Conservation (phyloP, 495 filamentous ascomycete genomes). For the Bacidia gigantensis region DNA sequence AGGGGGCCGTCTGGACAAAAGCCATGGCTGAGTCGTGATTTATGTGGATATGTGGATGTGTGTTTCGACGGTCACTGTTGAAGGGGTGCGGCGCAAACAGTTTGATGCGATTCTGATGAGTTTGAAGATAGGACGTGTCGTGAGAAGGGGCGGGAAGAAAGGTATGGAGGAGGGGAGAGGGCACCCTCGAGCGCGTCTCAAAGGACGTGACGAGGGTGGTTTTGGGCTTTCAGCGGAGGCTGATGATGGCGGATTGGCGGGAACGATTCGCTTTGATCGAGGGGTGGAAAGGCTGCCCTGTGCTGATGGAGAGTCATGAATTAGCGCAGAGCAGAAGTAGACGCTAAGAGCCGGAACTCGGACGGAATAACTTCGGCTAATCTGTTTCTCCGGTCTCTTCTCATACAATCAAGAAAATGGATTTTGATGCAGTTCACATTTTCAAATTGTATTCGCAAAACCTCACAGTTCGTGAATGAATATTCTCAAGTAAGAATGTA, state of each 20-base stretch:
- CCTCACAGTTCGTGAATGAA: no score
- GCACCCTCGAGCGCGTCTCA: slow-evolving; percentile 14
- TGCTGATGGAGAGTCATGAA: background rate
- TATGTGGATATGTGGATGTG: slow-evolving; percentile 4
- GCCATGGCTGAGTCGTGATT: slow-evolving; percentile 40
- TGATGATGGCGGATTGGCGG: slow-evolving; percentile 13
- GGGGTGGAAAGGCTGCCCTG: slow-evolving; percentile 3
- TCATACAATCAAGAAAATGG: no score
- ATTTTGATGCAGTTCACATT: no score
- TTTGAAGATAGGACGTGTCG: background rate
- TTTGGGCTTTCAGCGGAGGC: slow-evolving; percentile 6
- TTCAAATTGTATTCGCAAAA: no score
- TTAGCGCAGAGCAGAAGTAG: background rate
- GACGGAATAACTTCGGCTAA: no score
- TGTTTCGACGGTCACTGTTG: slow-evolving; percentile 5
- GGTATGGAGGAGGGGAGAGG: background rate
- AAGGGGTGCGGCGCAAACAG: slow-evolving; percentile 13
- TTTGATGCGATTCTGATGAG: slow-evolving; percentile 7
- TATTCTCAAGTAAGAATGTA: no score
- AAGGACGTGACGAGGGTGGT: slow-evolving; percentile 16
- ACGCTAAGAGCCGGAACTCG: background rate
- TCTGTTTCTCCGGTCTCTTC: no score
- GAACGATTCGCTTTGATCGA: slow-evolving; percentile 4
- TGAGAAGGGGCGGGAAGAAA: background rate
- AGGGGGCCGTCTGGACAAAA: slow-evolving; percentile 57